Evolutionary conservation across 805 yeast species (phyloP), one percentile per base, ranked within the genome.

Genomic region (Wickerhamomyces mucosus): DNA sequence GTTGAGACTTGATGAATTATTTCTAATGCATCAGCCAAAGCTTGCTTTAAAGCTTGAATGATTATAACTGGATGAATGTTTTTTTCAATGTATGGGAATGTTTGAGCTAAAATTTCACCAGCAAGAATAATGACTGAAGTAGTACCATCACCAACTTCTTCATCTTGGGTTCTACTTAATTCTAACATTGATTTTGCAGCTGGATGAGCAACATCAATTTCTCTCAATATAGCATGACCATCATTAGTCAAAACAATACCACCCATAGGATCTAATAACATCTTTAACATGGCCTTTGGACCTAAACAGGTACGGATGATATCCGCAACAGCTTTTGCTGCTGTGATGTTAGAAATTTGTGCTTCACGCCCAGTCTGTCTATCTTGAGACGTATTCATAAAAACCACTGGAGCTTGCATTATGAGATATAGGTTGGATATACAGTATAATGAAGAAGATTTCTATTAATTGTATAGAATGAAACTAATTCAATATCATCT

Each of bases 171-270:
- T 62, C 98, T 75, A 49, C 92, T 77, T 43, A 92, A 72, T 61
- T 92, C 98, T 52, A 92, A 82, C 97, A 92, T 92, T 20, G 95
- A 81, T 61, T 92, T 92, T 28, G 99, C 99, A 5, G 98, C 99
- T 9, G 99, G 98, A 56, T 92, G 98, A 4, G 96, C 86, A 35
- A 82, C 94, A 54, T 89, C 97, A 45, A 92, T 92, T 56, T 92
- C 99, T 53, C 99, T 75, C 46, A 92, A 66, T 45, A 92, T 92
- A 13, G 99, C 98, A 59, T 92, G 98, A 11, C 99, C 99, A 57
- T 92, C 99, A 59, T 92, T 92, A 35, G 99, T 92, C 42, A 92
- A 67, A 12, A 89, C 96, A 44, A 92, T 82, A 20, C 98, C 98
- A 20, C 92, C 89, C 69, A 63, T 62, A 35, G 99, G 99, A 55